These are phyloP conservation scores for Berberis thunbergii DNA, from an alignment of 164 flowering plant genomes.

Conservation along the genomic window DNA sequence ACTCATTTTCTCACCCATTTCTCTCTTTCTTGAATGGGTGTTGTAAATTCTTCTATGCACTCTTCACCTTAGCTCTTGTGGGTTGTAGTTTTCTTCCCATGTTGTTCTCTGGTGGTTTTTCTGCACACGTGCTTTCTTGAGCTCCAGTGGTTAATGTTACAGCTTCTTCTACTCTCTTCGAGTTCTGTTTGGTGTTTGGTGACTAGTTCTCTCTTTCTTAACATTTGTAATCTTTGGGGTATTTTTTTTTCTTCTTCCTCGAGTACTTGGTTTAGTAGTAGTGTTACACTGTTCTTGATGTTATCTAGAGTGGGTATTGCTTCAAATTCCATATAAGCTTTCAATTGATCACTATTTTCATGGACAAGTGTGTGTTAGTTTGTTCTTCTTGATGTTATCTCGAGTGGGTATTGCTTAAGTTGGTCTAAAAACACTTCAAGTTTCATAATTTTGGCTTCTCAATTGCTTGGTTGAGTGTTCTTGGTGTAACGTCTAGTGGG, in stretches of 20 bases:
- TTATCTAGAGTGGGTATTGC: slow-evolving; percentile 1
- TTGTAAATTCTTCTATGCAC: background rate
- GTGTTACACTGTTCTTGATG: background rate
- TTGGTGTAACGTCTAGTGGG: slow-evolving; percentile 2
- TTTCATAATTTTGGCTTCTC: background rate
- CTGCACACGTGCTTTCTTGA: too few species aligned
- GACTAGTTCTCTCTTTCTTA: background rate
- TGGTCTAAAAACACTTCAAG: too few species aligned
- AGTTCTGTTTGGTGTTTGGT: background rate
- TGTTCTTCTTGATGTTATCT: too few species aligned
- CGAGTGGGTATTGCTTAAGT: too few species aligned
- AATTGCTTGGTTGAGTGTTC: background rate
- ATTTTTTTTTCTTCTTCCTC: background rate
- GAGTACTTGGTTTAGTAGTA: background rate
- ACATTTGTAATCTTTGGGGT: background rate
- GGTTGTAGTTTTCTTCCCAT: background rate
- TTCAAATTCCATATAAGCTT: background rate
- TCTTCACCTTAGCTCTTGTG: background rate
- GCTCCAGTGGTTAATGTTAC: background rate
- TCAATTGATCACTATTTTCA: background rate
- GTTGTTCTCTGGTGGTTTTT: background rate
- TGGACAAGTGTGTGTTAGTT: too few species aligned
- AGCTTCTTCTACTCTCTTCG: background rate
- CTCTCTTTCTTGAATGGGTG: background rate
- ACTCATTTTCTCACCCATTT: background rate